These are phyloP conservation scores for Oenanthe javanica DNA, from an alignment of 140 eudicot genomes.

Conservation along the genomic window DNA sequence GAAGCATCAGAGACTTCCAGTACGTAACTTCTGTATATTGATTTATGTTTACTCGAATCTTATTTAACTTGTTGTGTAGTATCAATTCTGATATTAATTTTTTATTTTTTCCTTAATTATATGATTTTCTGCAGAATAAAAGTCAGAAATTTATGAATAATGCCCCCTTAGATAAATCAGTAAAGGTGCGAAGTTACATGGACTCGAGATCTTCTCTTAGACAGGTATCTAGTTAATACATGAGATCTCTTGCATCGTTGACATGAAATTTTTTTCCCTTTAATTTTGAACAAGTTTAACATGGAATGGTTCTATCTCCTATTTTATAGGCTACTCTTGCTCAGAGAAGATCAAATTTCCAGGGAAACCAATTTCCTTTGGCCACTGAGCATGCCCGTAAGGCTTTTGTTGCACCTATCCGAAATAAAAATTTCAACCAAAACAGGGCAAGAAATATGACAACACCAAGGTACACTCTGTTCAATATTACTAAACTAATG, in stretches of 20 bases:
- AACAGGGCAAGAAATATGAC: slow-evolving; percentile 48
- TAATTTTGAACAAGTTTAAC: background rate
- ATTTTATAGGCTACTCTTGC: slow-evolving; percentile 66
- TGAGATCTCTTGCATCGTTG: background rate
- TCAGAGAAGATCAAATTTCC: slow-evolving; percentile 69
- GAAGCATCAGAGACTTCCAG: slow-evolving; percentile 64
- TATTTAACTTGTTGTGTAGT: background rate
- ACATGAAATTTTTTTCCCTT: background rate
- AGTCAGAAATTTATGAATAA: slow-evolving; percentile 35
- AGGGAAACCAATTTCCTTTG: slow-evolving; percentile 64
- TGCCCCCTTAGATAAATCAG: slow-evolving; percentile 47
- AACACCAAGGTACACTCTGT: slow-evolving; percentile 44
- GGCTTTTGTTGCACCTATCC: slow-evolving; percentile 68
- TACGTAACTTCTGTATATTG: slow-evolving; percentile 24
- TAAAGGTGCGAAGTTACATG: slow-evolving; percentile 49
- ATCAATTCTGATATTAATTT: background rate
- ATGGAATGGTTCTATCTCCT: background rate
- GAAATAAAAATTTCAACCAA: slow-evolving; percentile 37
- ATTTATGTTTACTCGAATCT: background rate
- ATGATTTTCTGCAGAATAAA: slow-evolving; percentile 45
- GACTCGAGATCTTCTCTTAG: slow-evolving; percentile 79
- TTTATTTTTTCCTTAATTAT: background rate
- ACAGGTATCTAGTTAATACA: slow-evolving; percentile 46
- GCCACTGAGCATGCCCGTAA: slow-evolving; percentile 78
- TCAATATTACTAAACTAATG: background rate